phyloP scores from a whole-genome alignment of 2,329 filamentous ascomycete genomes.

The Simplicillium sp. region DNA sequence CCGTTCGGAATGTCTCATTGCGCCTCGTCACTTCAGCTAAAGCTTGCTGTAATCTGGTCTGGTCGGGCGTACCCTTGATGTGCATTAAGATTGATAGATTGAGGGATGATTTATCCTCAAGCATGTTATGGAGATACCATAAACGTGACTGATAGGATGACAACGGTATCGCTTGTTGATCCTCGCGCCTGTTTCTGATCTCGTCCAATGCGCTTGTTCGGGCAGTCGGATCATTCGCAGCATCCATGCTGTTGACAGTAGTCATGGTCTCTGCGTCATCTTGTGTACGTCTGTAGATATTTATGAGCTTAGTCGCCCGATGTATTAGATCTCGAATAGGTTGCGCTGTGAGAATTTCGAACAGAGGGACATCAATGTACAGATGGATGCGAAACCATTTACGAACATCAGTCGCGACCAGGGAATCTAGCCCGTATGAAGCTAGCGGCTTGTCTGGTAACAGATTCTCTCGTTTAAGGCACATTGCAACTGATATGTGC shows the following conservation, averaged over 20 bases:
- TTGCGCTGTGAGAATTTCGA: conserved; percentile 11
- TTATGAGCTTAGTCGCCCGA: background rate
- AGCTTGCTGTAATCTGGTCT: conserved; percentile 8
- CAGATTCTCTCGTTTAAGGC: conserved; percentile 7
- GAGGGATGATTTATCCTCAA: conserved; percentile 14
- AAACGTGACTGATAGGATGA: conserved; percentile 16
- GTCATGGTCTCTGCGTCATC: background rate
- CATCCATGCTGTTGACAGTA: background rate
- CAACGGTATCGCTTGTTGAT: too few relatives aligned
- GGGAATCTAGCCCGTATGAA: conserved; percentile 13
- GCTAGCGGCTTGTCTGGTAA: conserved; percentile 9
- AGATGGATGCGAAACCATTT: conserved; percentile 12
- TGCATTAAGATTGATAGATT: conserved; percentile 13
- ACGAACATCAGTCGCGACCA: conserved; percentile 14
- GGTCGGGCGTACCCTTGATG: conserved; percentile 14
- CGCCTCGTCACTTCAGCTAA: conserved; percentile 12
- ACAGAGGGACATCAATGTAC: conserved; percentile 12
- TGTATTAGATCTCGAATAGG: background rate
- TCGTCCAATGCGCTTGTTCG: conserved; percentile 6
- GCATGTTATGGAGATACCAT: conserved; percentile 16
- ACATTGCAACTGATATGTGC: conserved; percentile 11
- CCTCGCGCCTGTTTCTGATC: too few relatives aligned
- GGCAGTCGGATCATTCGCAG: too few relatives aligned
- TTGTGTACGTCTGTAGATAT: too few relatives aligned
- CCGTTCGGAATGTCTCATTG: conserved; percentile 13